Base-by-base conservation (phyloP, 768 basidiomycete genomes). In the Boletus huronensis region DNA sequence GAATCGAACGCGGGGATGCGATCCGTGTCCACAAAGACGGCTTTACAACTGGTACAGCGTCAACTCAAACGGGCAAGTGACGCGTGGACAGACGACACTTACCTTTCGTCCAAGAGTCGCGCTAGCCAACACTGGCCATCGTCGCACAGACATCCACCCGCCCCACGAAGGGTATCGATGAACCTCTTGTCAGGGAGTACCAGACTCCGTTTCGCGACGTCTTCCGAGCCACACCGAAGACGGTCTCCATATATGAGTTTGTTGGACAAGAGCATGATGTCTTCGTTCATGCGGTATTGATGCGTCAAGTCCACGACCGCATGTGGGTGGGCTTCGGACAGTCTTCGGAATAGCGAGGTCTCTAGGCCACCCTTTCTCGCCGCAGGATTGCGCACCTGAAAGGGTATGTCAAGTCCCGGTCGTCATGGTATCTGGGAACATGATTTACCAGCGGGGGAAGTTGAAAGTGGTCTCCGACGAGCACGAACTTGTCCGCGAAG, bases 381-480 rank as follows among this genome's bases (percentile, higher is more conserved):
- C 13, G 78, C 79, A 1, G 72, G 76, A 64, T 89, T 93, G 48
- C 88, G 87, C 29, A 97, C 92, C 93, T 95, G 50, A n/a, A 52
- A 47, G 14, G 32, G 21, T 10, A 26, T 48, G 36, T 49, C 48
- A 53, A 44, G 26, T 43, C 7, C 17, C 1, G 4, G 17, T 23
- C 21, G 19, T 45, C 34, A 23, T 40, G 19, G 1, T 39, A 31
- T 39, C 36, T 17, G 26, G 50, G 31, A 21, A 39, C 2, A 14
- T 3, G 2, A 61, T 80, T 53, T 61, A 96, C 96, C 38, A 98
- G 79, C 0, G 97, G 97, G 10, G 96, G 96, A 2, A 99, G 83
- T 64, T 99, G 97, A 74, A 88, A 93, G 72, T 99, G 97, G 66
- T 98, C 97, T 7, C 97, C 97, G 17, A 98, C 96, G 13, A 98